Conservation (phyloP, 345 rosid genomes). For the Passiflora organensis region DNA sequence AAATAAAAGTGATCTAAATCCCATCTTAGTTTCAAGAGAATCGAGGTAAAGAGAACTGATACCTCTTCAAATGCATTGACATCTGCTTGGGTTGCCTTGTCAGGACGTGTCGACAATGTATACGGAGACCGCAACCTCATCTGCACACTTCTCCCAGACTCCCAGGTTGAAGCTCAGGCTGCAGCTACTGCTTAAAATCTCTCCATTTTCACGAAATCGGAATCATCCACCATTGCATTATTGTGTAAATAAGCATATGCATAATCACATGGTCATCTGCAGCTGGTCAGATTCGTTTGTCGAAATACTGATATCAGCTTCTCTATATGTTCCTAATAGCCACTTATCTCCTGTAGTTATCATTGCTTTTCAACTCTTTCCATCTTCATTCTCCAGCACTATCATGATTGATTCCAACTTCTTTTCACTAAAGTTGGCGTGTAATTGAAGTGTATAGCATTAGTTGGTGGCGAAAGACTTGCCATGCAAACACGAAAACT, state of each 20-base stretch:
- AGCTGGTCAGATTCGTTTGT: slow-evolving; percentile 24
- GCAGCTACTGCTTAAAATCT: slow-evolving; percentile 67
- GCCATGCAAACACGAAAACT: no score
- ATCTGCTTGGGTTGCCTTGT: background rate
- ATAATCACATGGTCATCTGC: slow-evolving; percentile 22
- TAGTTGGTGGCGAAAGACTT: no score
- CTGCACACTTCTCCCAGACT: slow-evolving; percentile 76
- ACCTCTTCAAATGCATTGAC: background rate
- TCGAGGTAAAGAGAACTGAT: no score
- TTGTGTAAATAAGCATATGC: slow-evolving; percentile 26
- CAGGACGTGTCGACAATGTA: slow-evolving; percentile 96
- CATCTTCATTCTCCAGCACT: no score
- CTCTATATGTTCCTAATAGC: slow-evolving; percentile 28
- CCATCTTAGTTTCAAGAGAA: no score
- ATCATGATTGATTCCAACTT: background rate
- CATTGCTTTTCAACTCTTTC: slow-evolving; percentile 4
- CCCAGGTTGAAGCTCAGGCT: slow-evolving; percentile 67
- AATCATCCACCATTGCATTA: slow-evolving; percentile 6
- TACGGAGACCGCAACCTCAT: slow-evolving; percentile 94
- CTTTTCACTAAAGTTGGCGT: no score
- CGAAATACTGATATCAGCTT: slow-evolving; percentile 21
- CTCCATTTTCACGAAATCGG: background rate
- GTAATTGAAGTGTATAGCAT: no score
- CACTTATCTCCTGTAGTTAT: slow-evolving; percentile 27
- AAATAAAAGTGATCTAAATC: no score